These are phyloP conservation scores for Pythium brachiatum DNA, from an alignment of 352 stramenopile species.

Conservation along the genomic window DNA sequence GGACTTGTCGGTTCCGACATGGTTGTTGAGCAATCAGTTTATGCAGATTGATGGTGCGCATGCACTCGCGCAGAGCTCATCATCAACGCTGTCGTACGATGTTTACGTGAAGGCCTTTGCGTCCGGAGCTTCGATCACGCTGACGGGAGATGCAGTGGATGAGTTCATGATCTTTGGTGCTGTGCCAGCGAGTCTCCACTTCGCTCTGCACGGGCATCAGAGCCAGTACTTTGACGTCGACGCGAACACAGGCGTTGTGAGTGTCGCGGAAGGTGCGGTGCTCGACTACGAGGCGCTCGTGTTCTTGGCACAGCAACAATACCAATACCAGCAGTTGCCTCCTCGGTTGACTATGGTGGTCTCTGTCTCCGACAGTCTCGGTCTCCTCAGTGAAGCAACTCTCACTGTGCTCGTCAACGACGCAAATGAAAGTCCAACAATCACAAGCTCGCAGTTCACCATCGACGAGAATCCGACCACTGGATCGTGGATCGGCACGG, in stretches of 20 bases:
- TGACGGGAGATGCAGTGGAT: slow-evolving; percentile 1
- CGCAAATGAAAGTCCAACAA: slow-evolving; percentile 42
- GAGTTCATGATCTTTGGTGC: slow-evolving; percentile 23
- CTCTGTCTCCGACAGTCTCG: slow-evolving; percentile 34
- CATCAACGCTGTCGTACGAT: slow-evolving; percentile 14
- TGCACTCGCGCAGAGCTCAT: slow-evolving; percentile 19
- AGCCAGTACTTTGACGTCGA: slow-evolving; percentile 19
- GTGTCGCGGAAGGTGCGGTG: slow-evolving; percentile 11
- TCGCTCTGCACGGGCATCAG: slow-evolving; percentile 9
- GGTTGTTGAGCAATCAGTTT: slow-evolving; percentile 20
- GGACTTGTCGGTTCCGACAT: slow-evolving; percentile 16
- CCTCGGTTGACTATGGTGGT: slow-evolving; percentile 21
- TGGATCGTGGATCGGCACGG: slow-evolving; percentile 41
- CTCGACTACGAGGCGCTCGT: slow-evolving; percentile 44
- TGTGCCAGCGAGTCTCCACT: slow-evolving; percentile 13
- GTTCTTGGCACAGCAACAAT: slow-evolving; percentile 10
- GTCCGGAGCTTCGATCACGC: not conserved
- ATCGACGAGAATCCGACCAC: slow-evolving; percentile 43
- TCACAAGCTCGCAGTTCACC: slow-evolving; percentile 33
- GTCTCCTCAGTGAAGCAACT: slow-evolving; percentile 34
- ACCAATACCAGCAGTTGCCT: slow-evolving; percentile 16
- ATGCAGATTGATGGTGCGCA: not conserved
- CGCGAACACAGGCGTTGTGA: slow-evolving; percentile 21
- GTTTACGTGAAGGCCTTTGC: slow-evolving; percentile 22
- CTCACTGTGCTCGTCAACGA: slow-evolving; percentile 48